Percentiles rank a stretch among this genome's conserved stretches.
These are phyloP conservation scores for Ascochyta viciae-villosae DNA, from an alignment of 2,329 filamentous ascomycete species.

Conservation along the genomic window DNA sequence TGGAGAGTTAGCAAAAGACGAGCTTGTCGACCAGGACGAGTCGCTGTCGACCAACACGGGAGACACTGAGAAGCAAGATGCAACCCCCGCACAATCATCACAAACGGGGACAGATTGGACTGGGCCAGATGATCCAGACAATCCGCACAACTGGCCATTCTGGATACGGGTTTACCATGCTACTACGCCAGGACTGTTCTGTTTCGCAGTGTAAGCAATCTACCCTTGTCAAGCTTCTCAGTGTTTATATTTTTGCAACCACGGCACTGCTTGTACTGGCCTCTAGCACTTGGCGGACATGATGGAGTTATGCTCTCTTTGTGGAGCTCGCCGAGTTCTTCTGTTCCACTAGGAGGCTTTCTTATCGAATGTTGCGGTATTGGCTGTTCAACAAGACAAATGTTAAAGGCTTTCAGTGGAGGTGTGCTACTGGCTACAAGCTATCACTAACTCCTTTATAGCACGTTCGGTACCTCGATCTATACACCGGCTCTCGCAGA, in stretches of 20 bases:
- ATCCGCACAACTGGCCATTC: conserved; percentile 51
- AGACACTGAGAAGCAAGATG: conserved; percentile 6
- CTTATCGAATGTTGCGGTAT: too few species aligned
- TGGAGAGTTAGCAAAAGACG: background rate
- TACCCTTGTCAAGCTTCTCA: background rate
- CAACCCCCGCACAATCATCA: background rate
- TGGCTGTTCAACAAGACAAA: too few species aligned
- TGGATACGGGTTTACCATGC: conserved; percentile 43
- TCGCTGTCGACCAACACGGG: conserved; percentile 4
- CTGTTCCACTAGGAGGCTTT: too few species aligned
- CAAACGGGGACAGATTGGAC: conserved; percentile 36
- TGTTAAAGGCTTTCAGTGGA: too few species aligned
- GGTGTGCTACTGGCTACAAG: background rate
- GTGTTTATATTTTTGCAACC: too few species aligned
- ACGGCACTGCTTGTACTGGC: too few species aligned
- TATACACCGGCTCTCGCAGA: conserved; percentile 58
- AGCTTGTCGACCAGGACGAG: background rate
- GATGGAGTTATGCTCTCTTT: too few species aligned
- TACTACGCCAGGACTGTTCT: conserved; percentile 42
- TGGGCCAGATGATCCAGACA: conserved; percentile 44
- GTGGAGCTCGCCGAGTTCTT: too few species aligned
- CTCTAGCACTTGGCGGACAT: too few species aligned
- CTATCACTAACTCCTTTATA: conserved; percentile 28
- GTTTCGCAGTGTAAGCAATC: conserved; percentile 45
- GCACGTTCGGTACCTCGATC: conserved; percentile 63